Evolutionary conservation across 1,284 basidiomycete species (phyloP), one percentile per base, ranked within the genome.

Genomic region (Marasmius sp.): DNA sequence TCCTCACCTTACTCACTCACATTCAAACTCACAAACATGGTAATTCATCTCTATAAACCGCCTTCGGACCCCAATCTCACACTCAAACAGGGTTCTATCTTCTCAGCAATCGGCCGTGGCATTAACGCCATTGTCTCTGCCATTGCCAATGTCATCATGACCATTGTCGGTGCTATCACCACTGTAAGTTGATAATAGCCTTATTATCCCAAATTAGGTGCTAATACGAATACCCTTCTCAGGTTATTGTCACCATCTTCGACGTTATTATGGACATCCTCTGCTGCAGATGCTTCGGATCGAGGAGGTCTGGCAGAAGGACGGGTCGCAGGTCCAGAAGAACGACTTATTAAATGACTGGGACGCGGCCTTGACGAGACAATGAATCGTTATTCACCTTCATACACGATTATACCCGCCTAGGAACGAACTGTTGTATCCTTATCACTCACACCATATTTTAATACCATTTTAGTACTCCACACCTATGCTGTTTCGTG

Each of bases 221-320:
- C 45, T 52, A 45, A 22, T 61, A 36, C 51, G 3, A 33, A 5
- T 7, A 36, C 18, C 14, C 16, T 57, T n/a, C 55, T 48, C 56
- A 87, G 85, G 74, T 87, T 48, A 81, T 88, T 58, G 83, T 85
- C n/a, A 82, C 85, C 0, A 87, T 87, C 61, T 84, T 86, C 68
- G 78, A 86, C 66, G 71, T 86, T 51, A 85, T 88, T 64, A 66
- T 74, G 57, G 85, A 87, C 66, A 86, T 87, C 60, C 72, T 88
- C 4, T 88, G 86, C 74, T 88, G 86, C 73, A 77, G 82, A 68
- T 87, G 84, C 71, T 78, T 69, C 64, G 77, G 79, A n/a, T 73
- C 75, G 11, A 70, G 79, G 16, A 76, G 80, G 58, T 67, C 72
- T n/a, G 68, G 72, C 2, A 69, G 73, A 18, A 72, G 80, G 38